These are phyloP conservation scores for Solanum virginianum DNA, from an alignment of 257 asterid genomes.

Conservation along the genomic window DNA sequence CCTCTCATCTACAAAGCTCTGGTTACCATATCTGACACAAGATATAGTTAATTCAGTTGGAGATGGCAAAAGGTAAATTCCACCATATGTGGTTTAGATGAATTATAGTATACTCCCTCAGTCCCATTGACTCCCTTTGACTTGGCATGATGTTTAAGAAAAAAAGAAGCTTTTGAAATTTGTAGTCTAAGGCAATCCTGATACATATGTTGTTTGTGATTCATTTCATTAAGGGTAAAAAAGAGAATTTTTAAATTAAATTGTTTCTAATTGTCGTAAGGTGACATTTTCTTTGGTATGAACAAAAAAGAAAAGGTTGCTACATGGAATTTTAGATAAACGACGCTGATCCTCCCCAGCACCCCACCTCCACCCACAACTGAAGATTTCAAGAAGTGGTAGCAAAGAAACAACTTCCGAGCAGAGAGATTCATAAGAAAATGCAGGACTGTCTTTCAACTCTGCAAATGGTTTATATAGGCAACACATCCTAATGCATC, in stretches of 20 bases:
- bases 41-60: neutral
- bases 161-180: no score
- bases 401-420: neutral
- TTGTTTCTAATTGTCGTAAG: no score
- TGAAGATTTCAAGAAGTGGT: neutral
- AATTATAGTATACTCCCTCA: neutral
- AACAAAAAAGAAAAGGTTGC: no score
- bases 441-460: neutral
- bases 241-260: no score
- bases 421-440: neutral
- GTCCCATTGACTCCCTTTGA: no score
- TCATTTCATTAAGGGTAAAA: no score
- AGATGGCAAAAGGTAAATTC: neutral
- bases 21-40: constrained; percentile 39
- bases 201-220: no score
- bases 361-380: neutral
- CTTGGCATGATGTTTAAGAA: no score
- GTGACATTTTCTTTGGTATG: no score
- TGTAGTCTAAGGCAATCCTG: no score
- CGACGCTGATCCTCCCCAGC: neutral
- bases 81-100: neutral
- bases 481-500: neutral
- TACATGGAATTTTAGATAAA: neutral
- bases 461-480: neutral
- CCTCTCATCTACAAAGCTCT: constrained; percentile 69